These are phyloP conservation scores for Candida maesae DNA, from an alignment of 805 yeast species.

Conservation along the genomic window DNA sequence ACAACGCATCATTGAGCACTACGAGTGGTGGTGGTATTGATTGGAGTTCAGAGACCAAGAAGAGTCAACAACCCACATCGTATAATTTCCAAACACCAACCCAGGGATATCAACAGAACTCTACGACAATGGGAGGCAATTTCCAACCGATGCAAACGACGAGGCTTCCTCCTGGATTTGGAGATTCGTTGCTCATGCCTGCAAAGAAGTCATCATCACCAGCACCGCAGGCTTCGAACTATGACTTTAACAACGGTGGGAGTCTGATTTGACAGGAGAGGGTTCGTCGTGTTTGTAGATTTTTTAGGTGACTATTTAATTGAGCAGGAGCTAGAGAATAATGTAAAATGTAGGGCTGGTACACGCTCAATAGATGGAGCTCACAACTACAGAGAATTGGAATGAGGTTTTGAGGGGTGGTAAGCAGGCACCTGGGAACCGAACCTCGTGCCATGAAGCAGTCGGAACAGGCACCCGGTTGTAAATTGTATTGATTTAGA, in stretches of 20 bases:
- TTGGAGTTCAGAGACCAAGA: slow-evolving; percentile 22
- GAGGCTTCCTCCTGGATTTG: slow-evolving; percentile 41
- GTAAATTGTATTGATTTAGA: no score
- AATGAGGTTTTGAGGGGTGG: no score
- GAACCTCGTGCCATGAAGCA: no score
- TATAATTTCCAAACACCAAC: neutral
- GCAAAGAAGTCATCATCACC: slow-evolving; percentile 23
- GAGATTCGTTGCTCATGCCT: slow-evolving; percentile 31
- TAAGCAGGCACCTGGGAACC: no score
- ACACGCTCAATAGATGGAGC: no score
- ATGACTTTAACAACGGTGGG: slow-evolving; percentile 13
- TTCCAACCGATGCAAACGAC: slow-evolving; percentile 7
- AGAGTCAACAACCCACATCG: neutral
- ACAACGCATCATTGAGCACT: neutral
- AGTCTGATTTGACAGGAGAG: slow-evolving; percentile 20
- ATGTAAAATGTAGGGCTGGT: no score
- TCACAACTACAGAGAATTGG: no score
- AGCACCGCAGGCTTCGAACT: neutral
- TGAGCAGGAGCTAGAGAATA: no score
- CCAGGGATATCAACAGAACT: neutral
- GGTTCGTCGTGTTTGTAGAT: neutral
- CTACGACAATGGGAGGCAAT: no score
- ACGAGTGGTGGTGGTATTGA: slow-evolving; percentile 18
- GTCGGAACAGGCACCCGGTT: no score
- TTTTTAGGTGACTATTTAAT: neutral